These are phyloP conservation scores for Clonostachys chloroleuca DNA, from an alignment of 2,329 filamentous ascomycete species.

Conservation along the genomic window DNA sequence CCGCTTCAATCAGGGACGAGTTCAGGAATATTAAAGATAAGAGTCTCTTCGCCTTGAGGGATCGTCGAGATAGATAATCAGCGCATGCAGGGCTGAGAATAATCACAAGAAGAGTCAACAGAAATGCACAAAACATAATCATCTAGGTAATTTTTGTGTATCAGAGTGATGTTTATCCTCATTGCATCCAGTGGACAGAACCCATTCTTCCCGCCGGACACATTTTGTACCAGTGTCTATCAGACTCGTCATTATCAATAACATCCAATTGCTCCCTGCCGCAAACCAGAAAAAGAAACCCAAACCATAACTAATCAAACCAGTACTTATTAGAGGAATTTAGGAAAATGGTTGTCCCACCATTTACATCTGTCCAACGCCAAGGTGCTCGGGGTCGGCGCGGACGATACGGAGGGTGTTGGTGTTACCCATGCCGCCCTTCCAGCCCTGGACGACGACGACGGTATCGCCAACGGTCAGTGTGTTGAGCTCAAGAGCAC, in stretches of 20 bases:
- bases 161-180: too few species aligned
- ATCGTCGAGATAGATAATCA: neutral
- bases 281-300: neutral
- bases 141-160: too few species aligned
- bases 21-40: neutral
- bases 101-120: too few species aligned
- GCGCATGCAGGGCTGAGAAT: neutral
- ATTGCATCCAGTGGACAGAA: too few species aligned
- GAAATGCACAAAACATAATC: too few species aligned
- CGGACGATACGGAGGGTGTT: slow-evolving; percentile 70
- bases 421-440: slow-evolving; percentile 87
- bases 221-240: slow-evolving; percentile 1
- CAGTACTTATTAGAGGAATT: too few species aligned
- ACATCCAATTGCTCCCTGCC: neutral
- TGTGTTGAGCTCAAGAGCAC: slow-evolving; percentile 79
- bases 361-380: slow-evolving; percentile 31
- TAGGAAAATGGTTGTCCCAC: too few species aligned
- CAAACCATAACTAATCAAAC: too few species aligned
- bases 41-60: neutral
- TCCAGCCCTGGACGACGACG: slow-evolving; percentile 86
- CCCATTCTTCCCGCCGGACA: too few species aligned
- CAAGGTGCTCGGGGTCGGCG: slow-evolving; percentile 54
- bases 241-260: slow-evolving; percentile 1
- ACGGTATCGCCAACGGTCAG: slow-evolving; percentile 69
- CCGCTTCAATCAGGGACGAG: neutral